Conservation (phyloP, 805 yeast genomes). For the Zygoascus biomembranicola region DNA sequence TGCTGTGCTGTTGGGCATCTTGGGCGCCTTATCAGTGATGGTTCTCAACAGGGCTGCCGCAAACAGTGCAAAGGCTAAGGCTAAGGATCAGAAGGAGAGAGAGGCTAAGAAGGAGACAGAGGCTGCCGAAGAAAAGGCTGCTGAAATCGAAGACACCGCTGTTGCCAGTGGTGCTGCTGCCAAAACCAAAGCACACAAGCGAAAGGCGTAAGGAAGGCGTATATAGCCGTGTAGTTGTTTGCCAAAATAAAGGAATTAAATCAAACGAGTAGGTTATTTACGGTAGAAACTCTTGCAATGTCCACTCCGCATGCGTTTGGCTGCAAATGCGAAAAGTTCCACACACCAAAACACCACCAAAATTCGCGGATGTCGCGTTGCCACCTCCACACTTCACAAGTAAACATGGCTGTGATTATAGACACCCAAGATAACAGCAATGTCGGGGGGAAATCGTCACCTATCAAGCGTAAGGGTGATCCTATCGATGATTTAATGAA, state of each 20-base stretch:
- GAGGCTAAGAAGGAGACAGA: neutral
- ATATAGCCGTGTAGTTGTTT: neutral
- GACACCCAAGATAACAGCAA: neutral
- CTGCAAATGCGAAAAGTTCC: neutral
- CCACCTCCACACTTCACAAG: neutral
- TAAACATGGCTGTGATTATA: neutral
- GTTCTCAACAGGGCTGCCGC: neutral
- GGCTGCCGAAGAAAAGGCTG: neutral
- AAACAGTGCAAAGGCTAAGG: neutral
- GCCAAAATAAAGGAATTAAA: neutral
- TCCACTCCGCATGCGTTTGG: neutral
- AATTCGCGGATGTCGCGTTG: neutral
- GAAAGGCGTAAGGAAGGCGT: conserved; percentile 9
- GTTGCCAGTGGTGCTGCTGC: conserved; percentile 9
- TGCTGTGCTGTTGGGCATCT: conserved; percentile 6
- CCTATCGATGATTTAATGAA: conserved; percentile 9
- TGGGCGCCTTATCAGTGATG: conserved; percentile 1
- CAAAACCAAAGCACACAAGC: conserved; percentile 15
- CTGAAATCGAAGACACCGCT: conserved; percentile 3
- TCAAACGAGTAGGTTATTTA: too few species aligned
- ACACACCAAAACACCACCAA: neutral
- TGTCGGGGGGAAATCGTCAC: too few species aligned
- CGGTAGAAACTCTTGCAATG: neutral
- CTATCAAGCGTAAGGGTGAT: conserved; percentile 1
- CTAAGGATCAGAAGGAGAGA: neutral